Evolutionary conservation across 495 filamentous ascomycete species (phyloP), one percentile per base, ranked within the genome.

Genomic region (Oidiodendron maius): DNA sequence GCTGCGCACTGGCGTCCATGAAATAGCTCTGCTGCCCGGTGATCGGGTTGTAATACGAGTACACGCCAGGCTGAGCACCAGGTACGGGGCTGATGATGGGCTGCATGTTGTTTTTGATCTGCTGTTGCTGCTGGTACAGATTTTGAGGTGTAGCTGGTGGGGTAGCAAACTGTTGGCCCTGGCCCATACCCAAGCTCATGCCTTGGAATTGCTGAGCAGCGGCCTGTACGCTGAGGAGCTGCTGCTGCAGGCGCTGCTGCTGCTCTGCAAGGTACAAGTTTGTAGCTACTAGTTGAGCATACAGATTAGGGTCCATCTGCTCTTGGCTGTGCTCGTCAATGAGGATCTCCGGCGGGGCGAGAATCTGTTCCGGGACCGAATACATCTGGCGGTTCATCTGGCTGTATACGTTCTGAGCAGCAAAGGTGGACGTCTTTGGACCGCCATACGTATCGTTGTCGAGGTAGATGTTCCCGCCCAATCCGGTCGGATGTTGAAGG

Each of bases 261-360:
- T 94, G 87, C 48, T 91, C 85, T 21, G 87, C 86, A 28, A 96
- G 71, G 52, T 91, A 90, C 41, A 89, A 64, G 57, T 93, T 91
- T 61, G 87, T 89, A 39, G 85, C 83, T 65, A 95, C 75, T 51
- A 95, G 67, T 62, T 93, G 86, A 45, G 87, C 84, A 53, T 91
- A 87, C 28, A 91, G 58, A 40, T 80, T 83, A 47, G 90, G 89
- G 58, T 95, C 90, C 62, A 94, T 83, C 51, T 82, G 72, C 21
- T 80, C 76, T 51, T 76, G 72, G 38, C 76, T 75, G 26, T 76
- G 72, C 53, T 86, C 81, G 46, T 80, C 75, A 24, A 89, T 71
- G 59, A 86, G 76, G 53, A 95, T 66, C 50, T 83, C 75, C 13
- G 89, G 89, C 37, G 90, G 89, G 12, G 88, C 90, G 38, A 96